Evolutionary conservation across 2,329 filamentous ascomycete species (phyloP), one percentile per base, ranked within the genome.

Genomic region (Rhexocercosporidium sp.): DNA sequence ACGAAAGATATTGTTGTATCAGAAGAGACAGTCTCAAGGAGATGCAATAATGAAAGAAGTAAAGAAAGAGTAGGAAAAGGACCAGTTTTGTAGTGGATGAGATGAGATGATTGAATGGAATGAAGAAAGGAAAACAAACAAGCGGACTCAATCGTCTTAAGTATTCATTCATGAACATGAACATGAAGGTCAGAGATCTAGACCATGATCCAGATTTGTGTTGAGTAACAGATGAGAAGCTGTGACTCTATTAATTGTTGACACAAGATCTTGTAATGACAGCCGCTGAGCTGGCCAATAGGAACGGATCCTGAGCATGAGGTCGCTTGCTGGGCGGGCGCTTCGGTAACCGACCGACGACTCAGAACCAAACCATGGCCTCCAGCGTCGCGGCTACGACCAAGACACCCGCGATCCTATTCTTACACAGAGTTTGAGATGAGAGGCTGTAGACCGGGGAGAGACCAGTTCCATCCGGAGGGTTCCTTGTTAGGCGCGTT

Each of bases 221-320:
- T n/a, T 64, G 16, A 51, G 34, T 46, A 22, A 69, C 51, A 54
- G 68, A 69, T 67, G 44, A 67, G 34, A 62, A 62, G 16, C 44
- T 53, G 64, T 71, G 71, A 74, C 69, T 76, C 74, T 76, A 76
- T 73, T 72, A 74, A 73, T 75, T 73, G 65, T 71, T 76, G 76
- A 76, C 73, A 76, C 76, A 73, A 59, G 59, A 56, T 67, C 62
- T 46, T 70, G 75, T 76, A 27, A 67, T 74, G 70, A 68, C 71
- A 75, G 63, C 60, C 76, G 76, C 76, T 77, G 73, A 53, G 59
- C 37, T 69, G 70, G 66, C 76, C 75, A 77, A 77, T 77, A 31
- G 66, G 71, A 73, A 44, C 39, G 16, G 46, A 62, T 34, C 66
- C 68, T 56, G 56, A 25, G 25, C 59, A 54, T n/a, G 53, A 61